These are phyloP conservation scores for Venturia aucupariae DNA, from an alignment of 2,329 filamentous ascomycete species.

Conservation along the genomic window DNA sequence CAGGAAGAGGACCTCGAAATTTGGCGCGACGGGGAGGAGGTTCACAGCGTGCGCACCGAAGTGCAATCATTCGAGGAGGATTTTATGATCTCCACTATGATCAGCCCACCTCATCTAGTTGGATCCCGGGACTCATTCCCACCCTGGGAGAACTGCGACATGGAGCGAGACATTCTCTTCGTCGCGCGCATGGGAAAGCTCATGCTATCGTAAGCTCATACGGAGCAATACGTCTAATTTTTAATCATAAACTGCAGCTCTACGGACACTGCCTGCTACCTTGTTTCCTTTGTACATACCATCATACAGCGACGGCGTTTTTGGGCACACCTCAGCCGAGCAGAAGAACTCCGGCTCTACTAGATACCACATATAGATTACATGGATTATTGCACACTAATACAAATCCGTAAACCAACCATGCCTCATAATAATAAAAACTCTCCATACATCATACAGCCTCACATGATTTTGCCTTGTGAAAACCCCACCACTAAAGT, in stretches of 20 bases:
- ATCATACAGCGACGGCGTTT: slow-evolving; percentile 5
- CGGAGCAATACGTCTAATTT: neutral
- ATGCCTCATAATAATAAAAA: no score
- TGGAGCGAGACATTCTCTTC: slow-evolving; percentile 35
- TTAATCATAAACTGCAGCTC: slow-evolving; percentile 8
- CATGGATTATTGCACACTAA: neutral
- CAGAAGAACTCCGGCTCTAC: slow-evolving; percentile 4
- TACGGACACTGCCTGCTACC: slow-evolving; percentile 7
- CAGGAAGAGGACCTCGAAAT: slow-evolving; percentile 39
- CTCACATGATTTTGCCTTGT: neutral
- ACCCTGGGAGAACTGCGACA: slow-evolving; percentile 34
- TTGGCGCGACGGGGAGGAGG: slow-evolving; percentile 36
- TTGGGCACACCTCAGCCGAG: slow-evolving; percentile 1
- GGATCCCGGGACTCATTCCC: slow-evolving; percentile 30
- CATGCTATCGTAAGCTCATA: slow-evolving; percentile 7
- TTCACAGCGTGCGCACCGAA: slow-evolving; percentile 47
- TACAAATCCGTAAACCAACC: neutral
- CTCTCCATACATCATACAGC: no score
- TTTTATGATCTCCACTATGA: slow-evolving; percentile 50
- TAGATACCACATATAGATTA: slow-evolving; percentile 9
- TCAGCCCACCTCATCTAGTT: slow-evolving; percentile 25
- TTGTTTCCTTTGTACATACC: slow-evolving; percentile 5
- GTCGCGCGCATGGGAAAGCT: slow-evolving; percentile 9
- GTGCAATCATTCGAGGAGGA: slow-evolving; percentile 49
- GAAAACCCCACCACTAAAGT: neutral